Conservation (phyloP, 768 basidiomycete species). For the Hortiboletus flavorubellus region DNA sequence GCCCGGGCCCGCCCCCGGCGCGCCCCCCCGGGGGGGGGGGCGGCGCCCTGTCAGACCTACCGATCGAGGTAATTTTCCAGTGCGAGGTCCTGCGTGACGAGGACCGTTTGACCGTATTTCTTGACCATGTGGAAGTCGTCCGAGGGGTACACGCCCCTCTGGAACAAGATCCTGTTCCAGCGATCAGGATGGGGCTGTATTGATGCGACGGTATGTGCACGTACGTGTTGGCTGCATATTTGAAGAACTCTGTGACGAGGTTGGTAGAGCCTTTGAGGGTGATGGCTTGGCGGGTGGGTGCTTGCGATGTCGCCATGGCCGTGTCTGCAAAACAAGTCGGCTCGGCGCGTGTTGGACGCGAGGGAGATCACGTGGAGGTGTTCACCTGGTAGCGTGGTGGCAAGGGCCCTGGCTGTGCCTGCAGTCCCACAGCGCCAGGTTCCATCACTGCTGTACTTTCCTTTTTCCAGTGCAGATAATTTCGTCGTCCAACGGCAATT, state of each 20-base stretch:
- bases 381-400: no score
- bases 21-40: no score
- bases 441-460: no score
- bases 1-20: no score
- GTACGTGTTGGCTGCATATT: slow-evolving; percentile 75
- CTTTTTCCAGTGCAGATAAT: no score
- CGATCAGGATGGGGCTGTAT: background rate
- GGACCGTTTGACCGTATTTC: slow-evolving; percentile 94
- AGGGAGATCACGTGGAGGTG: slow-evolving; percentile 90
- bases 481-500: no score
- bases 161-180: slow-evolving; percentile 79
- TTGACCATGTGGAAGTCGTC: slow-evolving; percentile 99
- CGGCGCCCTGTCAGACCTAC: slow-evolving; percentile 37
- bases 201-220: no score
- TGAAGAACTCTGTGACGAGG: slow-evolving; percentile 98
- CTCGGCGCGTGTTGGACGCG: no score
- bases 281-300: slow-evolving; percentile 62
- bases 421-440: no score
- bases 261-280: slow-evolving; percentile 41
- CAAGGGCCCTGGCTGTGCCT: no score
- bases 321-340: no score
- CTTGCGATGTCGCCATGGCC: no score
- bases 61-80: slow-evolving; percentile 91
- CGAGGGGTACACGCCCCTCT: slow-evolving; percentile 93
- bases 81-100: slow-evolving; percentile 91